Percentiles rank a stretch among this genome's conserved stretches.
phyloP scores from a whole-genome alignment of 23 red algal genomes.

The Gracilariopsis chorda region DNA sequence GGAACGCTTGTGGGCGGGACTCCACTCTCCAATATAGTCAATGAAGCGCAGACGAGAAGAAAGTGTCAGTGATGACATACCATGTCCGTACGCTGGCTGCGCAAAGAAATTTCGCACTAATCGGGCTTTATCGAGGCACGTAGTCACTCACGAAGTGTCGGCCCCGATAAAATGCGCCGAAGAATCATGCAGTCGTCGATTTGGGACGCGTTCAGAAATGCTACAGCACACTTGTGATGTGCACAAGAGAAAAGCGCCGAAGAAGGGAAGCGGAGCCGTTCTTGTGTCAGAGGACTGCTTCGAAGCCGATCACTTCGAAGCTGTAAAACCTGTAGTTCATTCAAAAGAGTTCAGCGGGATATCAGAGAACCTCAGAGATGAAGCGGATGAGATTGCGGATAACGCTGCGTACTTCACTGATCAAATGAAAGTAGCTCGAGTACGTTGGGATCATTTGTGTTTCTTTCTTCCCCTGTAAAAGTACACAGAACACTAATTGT shows the following conservation, averaged over 20 bases:
- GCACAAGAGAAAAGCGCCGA: neutral
- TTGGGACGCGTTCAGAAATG: neutral
- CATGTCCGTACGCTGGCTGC: neutral
- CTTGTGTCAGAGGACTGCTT: neutral
- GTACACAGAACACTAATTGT: neutral
- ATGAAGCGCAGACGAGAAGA: neutral
- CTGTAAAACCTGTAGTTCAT: neutral
- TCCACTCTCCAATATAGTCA: too few relatives aligned
- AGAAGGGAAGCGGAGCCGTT: neutral
- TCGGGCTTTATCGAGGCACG: neutral
- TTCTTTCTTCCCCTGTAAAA: neutral
- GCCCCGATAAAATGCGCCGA: neutral
- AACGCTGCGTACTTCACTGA: constrained; percentile 22
- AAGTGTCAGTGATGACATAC: neutral
- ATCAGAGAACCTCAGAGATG: neutral
- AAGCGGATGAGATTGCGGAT: constrained; percentile 28
- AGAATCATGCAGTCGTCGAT: neutral
- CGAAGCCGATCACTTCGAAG: neutral
- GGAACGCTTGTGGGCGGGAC: too few relatives aligned
- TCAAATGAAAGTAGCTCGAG: constrained; percentile 38
- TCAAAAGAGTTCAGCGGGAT: neutral
- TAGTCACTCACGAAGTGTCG: neutral
- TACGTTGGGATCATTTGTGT: neutral
- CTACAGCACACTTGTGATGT: neutral
- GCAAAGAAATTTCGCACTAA: constrained; percentile 11